Evolutionary conservation across 257 asterid species (phyloP), one percentile per base, ranked within the genome.

Genomic region (Parsonsia alboflavescens): DNA sequence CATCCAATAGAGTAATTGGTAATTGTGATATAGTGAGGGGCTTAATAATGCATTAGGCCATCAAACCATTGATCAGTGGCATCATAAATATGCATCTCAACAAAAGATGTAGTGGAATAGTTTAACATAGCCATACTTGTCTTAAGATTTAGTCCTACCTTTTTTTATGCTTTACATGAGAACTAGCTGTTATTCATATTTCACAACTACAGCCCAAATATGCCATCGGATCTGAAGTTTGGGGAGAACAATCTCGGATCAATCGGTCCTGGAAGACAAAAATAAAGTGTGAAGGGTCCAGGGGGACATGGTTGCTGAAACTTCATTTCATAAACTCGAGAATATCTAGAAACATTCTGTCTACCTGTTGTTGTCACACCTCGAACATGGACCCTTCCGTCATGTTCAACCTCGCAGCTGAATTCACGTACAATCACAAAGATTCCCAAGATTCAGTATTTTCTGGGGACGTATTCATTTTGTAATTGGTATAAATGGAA

Each of bases 231-330:
- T 81, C 93, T 80, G 82, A 88, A 91, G 73, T 54, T 75, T 74
- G 92, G 92, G 49, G 83, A 54, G 59, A 89, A 82, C 78, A 91
- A 68, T 80, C 90, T 86, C 0, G 97, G 96, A 77, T 93, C 97
- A 54, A 93, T 96, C 22, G 96, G 90, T 48, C 97, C 97, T 0
- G 97, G 97, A 61, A 93, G 92, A 13, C 80, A 79, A 85, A 93
- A 93, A 76, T 82, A 89, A 54, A 93, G 79, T 8, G 80, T 80
- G 86, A 93, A 93, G 45, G 98, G 89, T 72, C 98, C 97, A 10
- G 97, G 89, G 7, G 90, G 88, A 75, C 93, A 88, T 77, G 84
- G 96, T 69, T 86, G 95, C 84, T 87, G 97, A 77, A 81, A 76
- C 78, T 84, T 93, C 96, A 93, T 91, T 64, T 82, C 78, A 57